These are phyloP conservation scores for Luzula sylvatica DNA, from an alignment of 176 grass and related monocot genomes.

Conservation along the genomic window DNA sequence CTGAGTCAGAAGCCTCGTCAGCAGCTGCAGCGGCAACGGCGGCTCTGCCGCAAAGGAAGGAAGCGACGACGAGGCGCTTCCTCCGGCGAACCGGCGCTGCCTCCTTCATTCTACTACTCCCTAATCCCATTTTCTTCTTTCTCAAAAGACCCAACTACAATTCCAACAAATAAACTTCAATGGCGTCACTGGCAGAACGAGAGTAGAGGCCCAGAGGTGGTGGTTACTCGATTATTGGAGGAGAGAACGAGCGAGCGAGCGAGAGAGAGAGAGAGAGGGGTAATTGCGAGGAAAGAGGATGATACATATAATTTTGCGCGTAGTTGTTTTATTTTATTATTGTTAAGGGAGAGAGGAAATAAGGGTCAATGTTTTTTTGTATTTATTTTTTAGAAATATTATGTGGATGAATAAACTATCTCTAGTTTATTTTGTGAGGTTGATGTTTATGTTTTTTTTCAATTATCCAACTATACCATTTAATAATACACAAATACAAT, in stretches of 20 bases:
- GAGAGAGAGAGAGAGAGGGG: neutral
- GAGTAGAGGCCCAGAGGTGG: too few species aligned
- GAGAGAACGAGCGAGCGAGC: neutral
- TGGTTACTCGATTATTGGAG: too few species aligned
- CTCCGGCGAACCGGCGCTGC: constrained; percentile 31
- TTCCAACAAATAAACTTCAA: neutral
- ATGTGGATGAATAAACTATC: too few species aligned
- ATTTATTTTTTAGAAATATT: neutral
- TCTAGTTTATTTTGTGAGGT: neutral
- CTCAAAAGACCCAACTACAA: neutral
- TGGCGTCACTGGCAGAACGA: too few species aligned
- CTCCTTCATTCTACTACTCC: constrained; percentile 42
- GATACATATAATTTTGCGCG: neutral
- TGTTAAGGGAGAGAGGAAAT: too few species aligned
- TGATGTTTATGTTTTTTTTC: neutral
- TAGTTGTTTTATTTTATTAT: neutral
- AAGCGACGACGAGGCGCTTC: constrained; percentile 28
- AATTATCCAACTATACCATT: too few species aligned
- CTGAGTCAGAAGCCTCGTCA: neutral
- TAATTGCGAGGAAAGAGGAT: neutral
- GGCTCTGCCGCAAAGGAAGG: constrained; percentile 61
- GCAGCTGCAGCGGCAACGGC: constrained; percentile 16
- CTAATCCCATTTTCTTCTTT: constrained; percentile 57
- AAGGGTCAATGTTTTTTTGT: neutral
- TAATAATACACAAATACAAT: too few species aligned